Percentiles rank a stretch among this genome's conserved stretches.
Evolutionary conservation across 345 rosid species (phyloP).

Genomic region (Ailanthus altissimus): DNA sequence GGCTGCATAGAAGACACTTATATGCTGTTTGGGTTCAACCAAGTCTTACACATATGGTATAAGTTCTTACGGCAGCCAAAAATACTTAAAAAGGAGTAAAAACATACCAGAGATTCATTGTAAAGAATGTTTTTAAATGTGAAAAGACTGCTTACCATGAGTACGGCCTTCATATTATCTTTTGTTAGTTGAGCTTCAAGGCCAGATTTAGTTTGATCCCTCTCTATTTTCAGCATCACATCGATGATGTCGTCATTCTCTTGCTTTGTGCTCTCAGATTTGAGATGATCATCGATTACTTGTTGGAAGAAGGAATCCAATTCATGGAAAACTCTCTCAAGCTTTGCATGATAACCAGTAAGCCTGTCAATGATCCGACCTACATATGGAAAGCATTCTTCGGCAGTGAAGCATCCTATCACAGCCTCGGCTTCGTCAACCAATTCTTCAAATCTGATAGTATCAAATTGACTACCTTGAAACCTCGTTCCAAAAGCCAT

Average conservation of each 20-base stretch:
- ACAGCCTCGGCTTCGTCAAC: conserved; percentile 17
- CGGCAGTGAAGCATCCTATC: conserved; percentile 19
- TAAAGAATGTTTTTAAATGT: neutral
- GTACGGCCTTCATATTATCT: conserved; percentile 24
- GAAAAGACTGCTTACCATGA: conserved; percentile 9
- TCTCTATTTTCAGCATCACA: conserved; percentile 24
- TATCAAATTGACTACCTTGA: conserved; percentile 24
- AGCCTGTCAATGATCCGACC: conserved; percentile 33
- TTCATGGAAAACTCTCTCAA: conserved; percentile 19
- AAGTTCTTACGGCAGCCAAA: neutral
- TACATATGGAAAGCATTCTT: conserved; percentile 28
- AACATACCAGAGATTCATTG: no score
- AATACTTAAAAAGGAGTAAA: neutral
- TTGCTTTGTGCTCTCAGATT: neutral
- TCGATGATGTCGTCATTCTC: conserved; percentile 29
- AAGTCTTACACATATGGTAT: neutral
- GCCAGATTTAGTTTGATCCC: conserved; percentile 3
- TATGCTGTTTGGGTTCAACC: no score
- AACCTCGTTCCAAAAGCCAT: conserved; percentile 35
- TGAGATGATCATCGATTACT: conserved; percentile 22
- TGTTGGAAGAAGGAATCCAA: conserved; percentile 23
- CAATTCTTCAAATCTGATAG: conserved; percentile 13
- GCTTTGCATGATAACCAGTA: conserved; percentile 14
- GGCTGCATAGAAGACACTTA: no score
- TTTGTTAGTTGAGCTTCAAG: neutral